Conservation (phyloP, 176 grass and related monocot species). For the Hyparrhenia diplandra region DNA sequence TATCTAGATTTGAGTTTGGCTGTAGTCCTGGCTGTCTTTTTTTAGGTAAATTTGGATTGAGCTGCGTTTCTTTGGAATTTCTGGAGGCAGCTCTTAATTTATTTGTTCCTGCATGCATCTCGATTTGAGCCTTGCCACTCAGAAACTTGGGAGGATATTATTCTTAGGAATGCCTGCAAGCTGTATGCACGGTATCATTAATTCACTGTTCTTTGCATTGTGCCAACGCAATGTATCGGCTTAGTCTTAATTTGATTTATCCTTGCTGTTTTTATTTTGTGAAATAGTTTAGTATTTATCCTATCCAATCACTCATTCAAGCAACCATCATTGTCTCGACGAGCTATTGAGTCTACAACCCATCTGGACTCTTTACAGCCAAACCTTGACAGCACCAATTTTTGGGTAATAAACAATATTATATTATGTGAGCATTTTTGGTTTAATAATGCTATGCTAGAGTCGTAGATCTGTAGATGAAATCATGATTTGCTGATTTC, state of each 20-base stretch:
- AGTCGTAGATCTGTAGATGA: neutral
- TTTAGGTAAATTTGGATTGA: neutral
- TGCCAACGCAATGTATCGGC: neutral
- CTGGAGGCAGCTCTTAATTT: neutral
- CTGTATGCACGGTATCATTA: neutral
- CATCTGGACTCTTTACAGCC: neutral
- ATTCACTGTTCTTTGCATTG: neutral
- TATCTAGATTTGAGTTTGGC: conserved; percentile 9
- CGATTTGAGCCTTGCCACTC: neutral
- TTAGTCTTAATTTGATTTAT: neutral
- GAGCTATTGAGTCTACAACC: neutral
- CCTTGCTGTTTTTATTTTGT: neutral
- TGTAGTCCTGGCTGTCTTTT: neutral
- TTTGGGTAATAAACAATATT: neutral
- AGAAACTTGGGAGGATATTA: conserved; percentile 14
- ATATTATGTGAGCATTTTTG: neutral
- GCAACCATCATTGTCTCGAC: neutral
- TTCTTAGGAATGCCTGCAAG: neutral
- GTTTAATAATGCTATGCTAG: neutral
- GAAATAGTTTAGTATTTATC: neutral
- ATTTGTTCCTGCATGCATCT: neutral
- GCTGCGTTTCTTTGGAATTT: neutral
- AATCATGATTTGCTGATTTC: conserved; percentile 6
- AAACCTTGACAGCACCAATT: neutral
- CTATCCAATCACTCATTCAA: neutral